Evolutionary conservation across 2,329 filamentous ascomycete genomes (phyloP).

Genomic region (Leptographium lundbergii): DNA sequence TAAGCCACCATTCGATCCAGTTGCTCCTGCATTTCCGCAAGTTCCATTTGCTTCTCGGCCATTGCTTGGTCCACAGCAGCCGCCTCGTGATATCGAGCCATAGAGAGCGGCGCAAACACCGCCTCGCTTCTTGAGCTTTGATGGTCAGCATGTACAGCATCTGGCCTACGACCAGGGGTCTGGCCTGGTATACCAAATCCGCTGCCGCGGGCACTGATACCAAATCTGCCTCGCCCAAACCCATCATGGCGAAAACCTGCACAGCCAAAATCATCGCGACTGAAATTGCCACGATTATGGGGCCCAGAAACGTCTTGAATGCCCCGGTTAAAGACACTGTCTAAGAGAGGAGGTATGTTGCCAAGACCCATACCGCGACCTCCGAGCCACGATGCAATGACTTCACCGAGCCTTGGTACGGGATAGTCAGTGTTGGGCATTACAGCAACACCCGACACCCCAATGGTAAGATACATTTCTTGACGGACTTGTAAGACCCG

Average conservation of each 20-base stretch:
- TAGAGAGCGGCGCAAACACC: conserved; percentile 9
- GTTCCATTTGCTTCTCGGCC: conserved; percentile 17
- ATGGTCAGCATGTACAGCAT: neutral
- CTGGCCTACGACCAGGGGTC: neutral
- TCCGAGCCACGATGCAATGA: conserved; percentile 1
- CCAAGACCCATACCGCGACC: neutral
- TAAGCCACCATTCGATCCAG: conserved; percentile 12
- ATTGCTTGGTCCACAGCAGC: conserved; percentile 23
- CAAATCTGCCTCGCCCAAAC: too few relatives aligned
- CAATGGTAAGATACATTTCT: neutral
- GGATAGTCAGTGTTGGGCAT: neutral
- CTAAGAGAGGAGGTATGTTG: neutral
- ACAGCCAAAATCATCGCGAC: neutral
- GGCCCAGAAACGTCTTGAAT: neutral
- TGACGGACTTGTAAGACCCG: neutral
- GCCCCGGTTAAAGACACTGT: conserved; percentile 2
- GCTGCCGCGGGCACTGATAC: too few relatives aligned
- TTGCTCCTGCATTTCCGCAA: conserved; percentile 14
- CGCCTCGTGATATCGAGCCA: conserved; percentile 23
- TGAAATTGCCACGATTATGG: neutral
- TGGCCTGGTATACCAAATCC: too few relatives aligned
- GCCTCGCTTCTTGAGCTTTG: too few relatives aligned
- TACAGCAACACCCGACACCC: neutral
- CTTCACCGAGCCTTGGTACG: neutral
- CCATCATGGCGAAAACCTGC: too few relatives aligned